A percentile compares a stretch with the other conserved stretches of the same genome.
phyloP scores from a whole-genome alignment of 768 basidiomycete genomes.

The Cubamyces lactineus region DNA sequence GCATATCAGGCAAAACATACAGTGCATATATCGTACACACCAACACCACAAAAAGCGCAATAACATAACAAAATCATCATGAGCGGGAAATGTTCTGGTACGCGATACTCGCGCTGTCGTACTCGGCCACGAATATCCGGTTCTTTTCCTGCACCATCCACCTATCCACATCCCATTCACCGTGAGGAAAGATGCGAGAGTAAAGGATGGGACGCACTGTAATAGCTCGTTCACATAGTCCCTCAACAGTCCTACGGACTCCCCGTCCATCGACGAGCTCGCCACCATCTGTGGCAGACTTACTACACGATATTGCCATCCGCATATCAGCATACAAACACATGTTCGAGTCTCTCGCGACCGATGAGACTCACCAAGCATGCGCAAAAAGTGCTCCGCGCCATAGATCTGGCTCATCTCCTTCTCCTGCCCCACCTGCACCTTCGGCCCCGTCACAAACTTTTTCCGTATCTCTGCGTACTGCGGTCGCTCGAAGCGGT shows the following conservation, averaged over 20 bases:
- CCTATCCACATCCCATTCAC: constrained; percentile 40
- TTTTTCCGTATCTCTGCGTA: constrained; percentile 78
- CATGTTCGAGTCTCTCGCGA: neutral
- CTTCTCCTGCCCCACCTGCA: constrained; percentile 68
- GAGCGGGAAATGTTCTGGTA: constrained; percentile 87
- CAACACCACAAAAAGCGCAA: neutral
- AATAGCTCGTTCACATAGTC: constrained; percentile 93
- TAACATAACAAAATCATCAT: constrained; percentile 38
- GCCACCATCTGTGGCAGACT: constrained; percentile 91
- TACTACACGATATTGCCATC: constrained; percentile 52
- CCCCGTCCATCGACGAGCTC: constrained; percentile 86
- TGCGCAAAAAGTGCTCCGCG: constrained; percentile 88
- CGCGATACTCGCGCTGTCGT: constrained; percentile 71
- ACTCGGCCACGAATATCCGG: constrained; percentile 74
- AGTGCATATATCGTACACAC: constrained; percentile 9
- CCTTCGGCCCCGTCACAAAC: constrained; percentile 75
- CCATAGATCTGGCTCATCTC: constrained; percentile 93
- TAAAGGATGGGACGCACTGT: constrained; percentile 51
- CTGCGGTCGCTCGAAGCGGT: constrained; percentile 94
- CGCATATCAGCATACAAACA: neutral
- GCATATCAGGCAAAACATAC: neutral
- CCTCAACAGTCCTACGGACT: constrained; percentile 78
- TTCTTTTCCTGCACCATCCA: constrained; percentile 80
- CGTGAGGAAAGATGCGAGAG: neutral
- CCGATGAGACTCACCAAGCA: constrained; percentile 70